A percentile compares a stretch with the other conserved stretches of the same genome.
phyloP scores from a whole-genome alignment of 139 green algal genomes.

The Microglena sp. region DNA sequence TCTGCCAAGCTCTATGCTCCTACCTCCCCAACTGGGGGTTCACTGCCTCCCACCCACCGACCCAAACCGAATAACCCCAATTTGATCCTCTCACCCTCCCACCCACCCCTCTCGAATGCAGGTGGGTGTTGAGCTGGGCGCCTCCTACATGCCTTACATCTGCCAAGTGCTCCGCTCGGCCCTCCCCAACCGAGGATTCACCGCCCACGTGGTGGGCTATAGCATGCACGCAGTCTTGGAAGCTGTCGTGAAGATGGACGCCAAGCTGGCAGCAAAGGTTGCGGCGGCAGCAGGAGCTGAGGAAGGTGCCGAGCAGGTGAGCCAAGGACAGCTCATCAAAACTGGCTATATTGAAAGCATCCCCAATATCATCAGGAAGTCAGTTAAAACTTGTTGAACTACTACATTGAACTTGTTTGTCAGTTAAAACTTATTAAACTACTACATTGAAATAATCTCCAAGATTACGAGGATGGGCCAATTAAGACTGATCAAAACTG shows the following conservation, averaged over 20 bases:
- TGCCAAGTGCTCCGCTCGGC: slow-evolving; percentile 26
- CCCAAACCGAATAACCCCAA: too few species aligned
- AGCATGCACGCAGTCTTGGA: slow-evolving; percentile 14
- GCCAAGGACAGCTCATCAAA: neutral
- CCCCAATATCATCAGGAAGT: too few species aligned
- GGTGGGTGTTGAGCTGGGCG: slow-evolving; percentile 60
- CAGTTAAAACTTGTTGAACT: too few species aligned
- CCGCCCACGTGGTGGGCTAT: slow-evolving; percentile 80
- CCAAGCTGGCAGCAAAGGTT: neutral
- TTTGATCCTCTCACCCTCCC: neutral
- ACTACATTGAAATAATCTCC: too few species aligned
- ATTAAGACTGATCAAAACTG: too few species aligned
- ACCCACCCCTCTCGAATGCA: slow-evolving; percentile 6
- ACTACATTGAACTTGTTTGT: too few species aligned
- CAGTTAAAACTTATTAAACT: too few species aligned
- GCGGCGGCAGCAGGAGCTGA: slow-evolving; percentile 14
- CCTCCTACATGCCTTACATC: slow-evolving; percentile 54
- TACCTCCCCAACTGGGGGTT: slow-evolving; percentile 57
- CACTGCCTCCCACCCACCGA: slow-evolving; percentile 43
- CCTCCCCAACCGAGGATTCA: slow-evolving; percentile 61
- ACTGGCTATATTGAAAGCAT: too few species aligned
- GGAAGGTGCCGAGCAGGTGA: slow-evolving; percentile 4
- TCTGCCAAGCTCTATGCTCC: slow-evolving; percentile 24
- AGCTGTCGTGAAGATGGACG: neutral
- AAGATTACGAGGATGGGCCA: too few species aligned